phyloP scores from a whole-genome alignment of 140 eudicot species.

The Cichorium intybus region DNA sequence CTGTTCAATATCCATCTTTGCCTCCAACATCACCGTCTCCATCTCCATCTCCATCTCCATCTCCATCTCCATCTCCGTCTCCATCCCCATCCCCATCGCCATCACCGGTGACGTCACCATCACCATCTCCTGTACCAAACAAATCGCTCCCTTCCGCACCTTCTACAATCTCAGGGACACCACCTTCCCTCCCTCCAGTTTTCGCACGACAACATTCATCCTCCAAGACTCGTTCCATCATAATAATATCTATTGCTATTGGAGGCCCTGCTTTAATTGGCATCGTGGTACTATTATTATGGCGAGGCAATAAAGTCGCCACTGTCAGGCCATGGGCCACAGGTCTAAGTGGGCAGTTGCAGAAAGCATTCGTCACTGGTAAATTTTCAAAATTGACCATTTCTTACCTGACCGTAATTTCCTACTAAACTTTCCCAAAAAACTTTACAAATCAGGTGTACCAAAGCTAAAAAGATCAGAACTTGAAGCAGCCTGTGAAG shows the following conservation, averaged over 20 bases:
- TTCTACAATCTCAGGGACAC: conserved; percentile 3
- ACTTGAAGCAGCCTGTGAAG: conserved; percentile 97
- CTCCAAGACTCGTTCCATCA: not conserved
- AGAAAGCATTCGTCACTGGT: conserved; percentile 88
- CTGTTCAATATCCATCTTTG: not conserved
- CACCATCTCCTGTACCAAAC: conserved; percentile 9
- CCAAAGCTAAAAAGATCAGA: conserved; percentile 85
- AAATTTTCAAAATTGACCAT: conserved; percentile 3
- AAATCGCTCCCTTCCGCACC: conserved; percentile 12
- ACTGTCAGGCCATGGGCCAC: conserved; percentile 82
- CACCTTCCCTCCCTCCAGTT: conserved; percentile 28
- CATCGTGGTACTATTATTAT: conserved; percentile 32
- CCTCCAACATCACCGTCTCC: conserved; percentile 4
- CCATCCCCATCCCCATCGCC: conserved; percentile 26
- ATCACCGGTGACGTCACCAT: too few relatives aligned
- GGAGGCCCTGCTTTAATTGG: conserved; percentile 52
- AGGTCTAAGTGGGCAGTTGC: conserved; percentile 90
- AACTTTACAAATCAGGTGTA: conserved; percentile 51
- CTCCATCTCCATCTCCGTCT: not conserved
- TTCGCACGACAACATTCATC: not conserved
- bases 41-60: conserved; percentile 27
- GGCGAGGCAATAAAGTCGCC: conserved; percentile 49
- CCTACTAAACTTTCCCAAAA: not conserved
- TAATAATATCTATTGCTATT: conserved; percentile 31
- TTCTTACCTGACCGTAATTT: not conserved